Evolutionary conservation across 441 rosid species (phyloP).

Genomic region (Corymbia citriodora): DNA sequence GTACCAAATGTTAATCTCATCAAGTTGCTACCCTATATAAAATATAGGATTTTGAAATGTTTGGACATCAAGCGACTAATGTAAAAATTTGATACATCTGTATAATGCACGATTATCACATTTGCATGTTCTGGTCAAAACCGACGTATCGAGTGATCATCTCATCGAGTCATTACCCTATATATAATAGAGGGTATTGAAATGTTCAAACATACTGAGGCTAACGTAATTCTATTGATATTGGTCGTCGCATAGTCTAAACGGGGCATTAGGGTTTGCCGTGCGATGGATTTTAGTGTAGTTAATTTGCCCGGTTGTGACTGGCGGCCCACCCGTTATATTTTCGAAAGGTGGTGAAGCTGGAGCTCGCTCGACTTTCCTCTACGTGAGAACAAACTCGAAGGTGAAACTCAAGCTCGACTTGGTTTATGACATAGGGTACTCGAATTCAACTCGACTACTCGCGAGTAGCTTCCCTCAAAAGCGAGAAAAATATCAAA

Average conservation of each 20-base stretch:
- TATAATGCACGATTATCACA: background rate
- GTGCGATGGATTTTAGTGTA: background rate
- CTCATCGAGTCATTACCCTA: background rate
- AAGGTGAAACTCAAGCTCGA: background rate
- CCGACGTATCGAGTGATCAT: background rate
- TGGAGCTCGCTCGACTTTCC: background rate
- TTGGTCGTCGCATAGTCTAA: background rate
- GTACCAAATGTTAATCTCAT: background rate
- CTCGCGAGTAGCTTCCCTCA: background rate
- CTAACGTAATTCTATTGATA: background rate
- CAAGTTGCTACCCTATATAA: background rate
- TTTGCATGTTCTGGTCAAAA: background rate
- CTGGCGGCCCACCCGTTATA: background rate
- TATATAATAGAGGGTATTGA: background rate
- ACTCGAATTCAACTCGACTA: background rate
- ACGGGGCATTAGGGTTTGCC: background rate
- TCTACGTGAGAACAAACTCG: background rate
- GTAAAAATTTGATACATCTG: background rate
- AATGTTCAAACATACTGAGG: background rate
- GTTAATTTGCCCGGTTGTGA: background rate
- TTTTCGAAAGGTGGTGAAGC: background rate
- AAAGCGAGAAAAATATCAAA: no score
- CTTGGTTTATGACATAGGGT: background rate
- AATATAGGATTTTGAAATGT: background rate
- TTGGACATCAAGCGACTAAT: no score